Percentiles rank a stretch among this genome's conserved stretches.
Evolutionary conservation across 83 land plant genomes (phyloP).

Genomic region (Larix sibirica): DNA sequence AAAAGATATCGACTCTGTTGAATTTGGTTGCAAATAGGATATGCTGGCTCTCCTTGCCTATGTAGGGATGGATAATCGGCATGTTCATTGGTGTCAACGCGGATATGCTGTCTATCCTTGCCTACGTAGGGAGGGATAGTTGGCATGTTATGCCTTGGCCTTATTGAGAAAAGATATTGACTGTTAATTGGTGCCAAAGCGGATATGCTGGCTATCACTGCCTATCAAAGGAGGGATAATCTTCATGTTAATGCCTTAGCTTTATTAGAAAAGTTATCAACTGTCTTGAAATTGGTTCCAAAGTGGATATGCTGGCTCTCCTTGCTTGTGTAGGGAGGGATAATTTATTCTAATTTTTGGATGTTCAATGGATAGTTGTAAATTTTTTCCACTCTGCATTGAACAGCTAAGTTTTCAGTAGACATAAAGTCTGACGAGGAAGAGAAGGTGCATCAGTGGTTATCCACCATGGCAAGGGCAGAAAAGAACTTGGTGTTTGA

Average conservation of each 20-base stretch:
- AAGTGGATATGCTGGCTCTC: too few relatives aligned
- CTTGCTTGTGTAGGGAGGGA: not conserved
- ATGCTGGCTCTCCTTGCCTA: not conserved
- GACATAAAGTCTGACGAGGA: constrained; percentile 35
- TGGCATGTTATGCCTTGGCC: not conserved
- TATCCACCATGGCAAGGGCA: constrained; percentile 33
- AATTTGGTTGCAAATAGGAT: not conserved
- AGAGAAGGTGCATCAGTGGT: constrained; percentile 46
- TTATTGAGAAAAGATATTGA: too few relatives aligned
- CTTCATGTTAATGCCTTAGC: too few relatives aligned
- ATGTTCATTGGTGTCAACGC: not conserved
- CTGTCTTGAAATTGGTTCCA: not conserved
- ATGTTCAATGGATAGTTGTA: not conserved
- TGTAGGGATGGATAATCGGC: not conserved
- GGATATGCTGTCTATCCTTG: not conserved
- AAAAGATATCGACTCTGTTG: not conserved
- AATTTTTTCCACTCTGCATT: constrained; percentile 5
- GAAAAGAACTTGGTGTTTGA: constrained; percentile 44
- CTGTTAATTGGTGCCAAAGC: too few relatives aligned
- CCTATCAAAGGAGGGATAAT: too few relatives aligned
- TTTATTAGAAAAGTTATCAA: too few relatives aligned
- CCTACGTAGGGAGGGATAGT: not conserved
- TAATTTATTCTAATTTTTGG: not conserved
- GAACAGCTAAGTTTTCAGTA: constrained; percentile 24
- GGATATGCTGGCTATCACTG: too few relatives aligned